Evolutionary conservation across 192 early-diverging fungal species (phyloP).

Genomic region (Backusella sp.): DNA sequence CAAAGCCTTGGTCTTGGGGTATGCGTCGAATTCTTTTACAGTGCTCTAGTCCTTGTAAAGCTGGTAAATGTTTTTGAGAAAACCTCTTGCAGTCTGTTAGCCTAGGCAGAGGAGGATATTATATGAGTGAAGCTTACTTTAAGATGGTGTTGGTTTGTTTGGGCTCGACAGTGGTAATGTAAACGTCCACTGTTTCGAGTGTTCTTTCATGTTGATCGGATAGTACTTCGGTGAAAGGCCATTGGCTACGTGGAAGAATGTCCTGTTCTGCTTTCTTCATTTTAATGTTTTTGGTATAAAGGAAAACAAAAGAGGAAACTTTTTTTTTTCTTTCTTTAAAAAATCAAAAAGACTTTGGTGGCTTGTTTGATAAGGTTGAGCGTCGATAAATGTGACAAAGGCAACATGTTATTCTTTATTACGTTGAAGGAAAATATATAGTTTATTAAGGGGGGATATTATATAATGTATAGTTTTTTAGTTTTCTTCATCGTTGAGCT

Average conservation of each 20-base stretch:
- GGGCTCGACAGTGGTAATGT: constrained; percentile 27
- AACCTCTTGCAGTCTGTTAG: constrained; percentile 35
- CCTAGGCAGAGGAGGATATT: neutral
- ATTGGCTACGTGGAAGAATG: constrained; percentile 12
- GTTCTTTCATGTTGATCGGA: constrained; percentile 41
- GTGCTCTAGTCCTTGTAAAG: constrained; percentile 40
- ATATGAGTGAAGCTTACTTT: constrained; percentile 13
- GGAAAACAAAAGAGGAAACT: neutral
- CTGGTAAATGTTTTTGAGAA: constrained; percentile 40
- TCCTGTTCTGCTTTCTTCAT: neutral
- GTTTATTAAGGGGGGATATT: neutral
- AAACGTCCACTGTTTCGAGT: constrained; percentile 38
- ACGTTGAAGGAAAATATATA: neutral
- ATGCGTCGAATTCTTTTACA: constrained; percentile 44
- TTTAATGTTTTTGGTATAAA: neutral
- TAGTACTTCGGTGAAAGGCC: constrained; percentile 44
- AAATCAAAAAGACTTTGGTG: neutral
- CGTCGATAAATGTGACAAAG: too few relatives aligned
- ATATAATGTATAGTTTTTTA: neutral
- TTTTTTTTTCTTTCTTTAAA: neutral
- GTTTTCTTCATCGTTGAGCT: neutral
- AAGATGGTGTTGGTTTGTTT: constrained; percentile 26
- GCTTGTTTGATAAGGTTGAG: neutral
- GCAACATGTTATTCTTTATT: neutral
- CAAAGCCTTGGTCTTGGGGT: constrained; percentile 5